A percentile compares a stretch with the other conserved stretches of the same genome.
phyloP scores from a whole-genome alignment of 495 filamentous ascomycete species.

The Talaromyces stipitatus region DNA sequence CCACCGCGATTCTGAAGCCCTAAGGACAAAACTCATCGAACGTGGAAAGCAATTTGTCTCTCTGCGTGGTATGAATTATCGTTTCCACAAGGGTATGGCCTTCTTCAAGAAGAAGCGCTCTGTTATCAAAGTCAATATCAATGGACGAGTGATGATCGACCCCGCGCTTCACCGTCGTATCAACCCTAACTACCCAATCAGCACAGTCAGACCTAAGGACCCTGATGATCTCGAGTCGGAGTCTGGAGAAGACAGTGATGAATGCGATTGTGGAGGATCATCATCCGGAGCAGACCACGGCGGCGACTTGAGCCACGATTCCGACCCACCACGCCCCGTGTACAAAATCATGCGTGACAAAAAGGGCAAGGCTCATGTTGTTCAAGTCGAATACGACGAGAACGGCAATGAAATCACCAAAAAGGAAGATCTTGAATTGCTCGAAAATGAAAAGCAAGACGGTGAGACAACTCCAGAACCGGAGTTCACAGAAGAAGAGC shows the following conservation, averaged over 20 bases:
- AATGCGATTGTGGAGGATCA: slow-evolving; percentile 27
- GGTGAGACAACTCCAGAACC: slow-evolving; percentile 12
- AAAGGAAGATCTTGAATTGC: slow-evolving; percentile 54
- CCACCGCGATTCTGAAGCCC: slow-evolving; percentile 62
- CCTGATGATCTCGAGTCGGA: slow-evolving; percentile 58
- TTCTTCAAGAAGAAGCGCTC: slow-evolving; percentile 77
- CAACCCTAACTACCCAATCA: slow-evolving; percentile 83
- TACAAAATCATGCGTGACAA: slow-evolving; percentile 62
- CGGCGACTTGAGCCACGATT: slow-evolving; percentile 21
- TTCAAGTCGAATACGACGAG: slow-evolving; percentile 55
- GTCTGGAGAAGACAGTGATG: slow-evolving; percentile 31
- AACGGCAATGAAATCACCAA: slow-evolving; percentile 55
- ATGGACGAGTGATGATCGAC: slow-evolving; percentile 88
- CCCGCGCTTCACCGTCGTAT: slow-evolving; percentile 78
- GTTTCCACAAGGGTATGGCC: slow-evolving; percentile 70
- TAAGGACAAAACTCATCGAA: slow-evolving; percentile 64
- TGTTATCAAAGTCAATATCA: slow-evolving; percentile 81
- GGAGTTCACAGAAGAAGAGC: slow-evolving; percentile 76
- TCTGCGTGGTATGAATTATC: slow-evolving; percentile 78
- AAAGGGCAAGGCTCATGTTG: slow-evolving; percentile 49
- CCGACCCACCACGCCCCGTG: slow-evolving; percentile 49
- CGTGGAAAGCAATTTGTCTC: slow-evolving; percentile 81
- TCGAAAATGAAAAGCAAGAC: slow-evolving; percentile 30
- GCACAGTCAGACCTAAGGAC: slow-evolving; percentile 68
- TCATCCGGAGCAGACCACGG: slow-evolving; percentile 46